Base-by-base conservation (phyloP, 2,329 filamentous ascomycete genomes). In the Xylaria sp. region DNA sequence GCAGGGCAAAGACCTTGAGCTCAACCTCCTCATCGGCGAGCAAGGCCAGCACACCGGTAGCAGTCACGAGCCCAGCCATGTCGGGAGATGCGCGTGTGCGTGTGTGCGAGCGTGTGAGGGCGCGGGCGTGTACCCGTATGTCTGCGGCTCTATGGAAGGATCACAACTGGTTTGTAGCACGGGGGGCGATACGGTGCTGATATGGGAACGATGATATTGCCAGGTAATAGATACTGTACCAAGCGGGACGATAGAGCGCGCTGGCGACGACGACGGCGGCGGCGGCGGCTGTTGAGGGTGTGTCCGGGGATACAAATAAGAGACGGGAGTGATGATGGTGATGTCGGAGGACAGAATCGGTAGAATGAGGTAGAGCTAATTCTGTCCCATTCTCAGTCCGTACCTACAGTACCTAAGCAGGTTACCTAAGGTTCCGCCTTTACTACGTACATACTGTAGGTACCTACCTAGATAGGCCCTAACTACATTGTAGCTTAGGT, bases 1-100 rank as follows among this genome's bases (percentile, higher is more conserved):
- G 92, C 73, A 99, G 86, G 72, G 96, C 96, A 79, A 97, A 99
- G 74, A 95, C 89, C 85, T 94, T 94, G 81, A 99, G 90, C 81
- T 97, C 93, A 64, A 92, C 88, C 82, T 98, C 96, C 75, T 96
- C 94, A 79, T 99, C 96, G 73, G 93, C 92, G 70, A 99, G 88
- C 81, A 97, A 97, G 83, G 94, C 95, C 78, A 99, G 89, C 66
- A 99, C 90, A 80, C 96, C 96, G 73, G 93, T 95, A 73, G 96
- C 96, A 74, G 95, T 97, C 77, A 94, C 93, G 79, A 98, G 88
- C 79, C 92, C 93, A 79, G 96, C 92, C 96, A 98, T 99, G 67
- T 76, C 84, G 77, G 61, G 53, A 33, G 59, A 49, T 45, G 60
- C 20, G 56, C 50, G 55, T 15, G 49, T 4, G 22, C 10, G 27